Conservation (phyloP, 1,139 yeast species). For the Diutina siamensis region DNA sequence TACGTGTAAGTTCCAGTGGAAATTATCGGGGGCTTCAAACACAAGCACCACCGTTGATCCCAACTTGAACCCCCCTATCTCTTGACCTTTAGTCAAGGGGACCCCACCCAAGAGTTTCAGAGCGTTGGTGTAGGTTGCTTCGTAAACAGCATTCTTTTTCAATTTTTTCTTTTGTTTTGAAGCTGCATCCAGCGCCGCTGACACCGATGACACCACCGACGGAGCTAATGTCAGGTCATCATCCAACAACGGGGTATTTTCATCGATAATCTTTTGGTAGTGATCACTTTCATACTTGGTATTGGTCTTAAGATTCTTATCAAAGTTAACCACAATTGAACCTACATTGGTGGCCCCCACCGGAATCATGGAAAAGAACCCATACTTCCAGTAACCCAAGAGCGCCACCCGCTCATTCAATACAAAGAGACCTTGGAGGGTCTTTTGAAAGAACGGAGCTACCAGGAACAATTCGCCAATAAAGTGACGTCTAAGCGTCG, state of each 20-base stretch:
- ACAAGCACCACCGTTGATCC: constrained; percentile 95
- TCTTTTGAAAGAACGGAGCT: constrained; percentile 89
- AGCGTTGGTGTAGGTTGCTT: constrained; percentile 83
- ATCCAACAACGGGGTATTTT: constrained; percentile 24
- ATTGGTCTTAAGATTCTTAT: constrained; percentile 81
- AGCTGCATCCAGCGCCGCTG: constrained; percentile 8
- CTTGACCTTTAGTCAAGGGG: constrained; percentile 85
- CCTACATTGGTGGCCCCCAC: constrained; percentile 99
- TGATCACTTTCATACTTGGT: constrained; percentile 36
- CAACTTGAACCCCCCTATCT: constrained; percentile 93
- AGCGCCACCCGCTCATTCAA: constrained; percentile 92
- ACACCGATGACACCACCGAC: constrained; percentile 10
- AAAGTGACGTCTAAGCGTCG: constrained; percentile 86
- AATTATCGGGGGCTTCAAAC: constrained; percentile 84
- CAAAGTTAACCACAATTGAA: constrained; percentile 83
- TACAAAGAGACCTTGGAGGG: constrained; percentile 78
- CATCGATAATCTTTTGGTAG: constrained; percentile 10
- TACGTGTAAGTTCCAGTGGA: constrained; percentile 54
- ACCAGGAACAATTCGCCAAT: constrained; percentile 94
- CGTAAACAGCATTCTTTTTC: constrained; percentile 77
- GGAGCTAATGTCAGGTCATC: constrained; percentile 11
- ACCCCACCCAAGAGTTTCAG: constrained; percentile 73
- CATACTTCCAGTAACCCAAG: constrained; percentile 92
- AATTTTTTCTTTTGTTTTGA: constrained; percentile 28
- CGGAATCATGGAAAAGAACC: constrained; percentile 97